Conservation (phyloP, 1,284 basidiomycete genomes). For the Albatrellus sp. region DNA sequence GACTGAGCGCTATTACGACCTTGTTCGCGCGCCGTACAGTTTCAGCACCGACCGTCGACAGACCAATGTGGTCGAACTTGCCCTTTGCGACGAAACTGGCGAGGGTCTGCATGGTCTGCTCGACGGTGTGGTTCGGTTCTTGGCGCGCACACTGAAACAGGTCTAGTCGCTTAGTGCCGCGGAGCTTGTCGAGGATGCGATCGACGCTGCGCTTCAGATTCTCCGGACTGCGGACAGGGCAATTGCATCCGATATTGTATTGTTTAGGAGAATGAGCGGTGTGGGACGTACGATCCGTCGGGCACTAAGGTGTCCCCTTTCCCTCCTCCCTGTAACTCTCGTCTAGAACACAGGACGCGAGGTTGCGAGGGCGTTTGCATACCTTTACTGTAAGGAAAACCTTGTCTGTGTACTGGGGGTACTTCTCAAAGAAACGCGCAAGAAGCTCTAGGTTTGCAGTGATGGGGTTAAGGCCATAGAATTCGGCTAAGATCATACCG, state of each 20-base stretch:
- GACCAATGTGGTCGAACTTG: conserved; percentile 32
- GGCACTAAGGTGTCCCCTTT: conserved; percentile 8
- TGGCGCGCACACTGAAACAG: conserved; percentile 28
- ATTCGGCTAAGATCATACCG: conserved; percentile 22
- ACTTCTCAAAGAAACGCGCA: conserved; percentile 31
- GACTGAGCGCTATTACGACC: neutral
- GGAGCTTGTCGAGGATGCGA: conserved; percentile 23
- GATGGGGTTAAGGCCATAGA: conserved; percentile 25
- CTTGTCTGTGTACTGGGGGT: conserved; percentile 41
- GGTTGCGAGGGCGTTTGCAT: neutral
- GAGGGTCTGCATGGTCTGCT: conserved; percentile 19
- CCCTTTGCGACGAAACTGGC: conserved; percentile 23
- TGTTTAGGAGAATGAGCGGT: neutral
- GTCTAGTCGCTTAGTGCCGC: conserved; percentile 30
- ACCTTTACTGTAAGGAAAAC: conserved; percentile 33
- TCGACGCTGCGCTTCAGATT: conserved; percentile 28
- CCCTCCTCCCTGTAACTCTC: conserved; percentile 21
- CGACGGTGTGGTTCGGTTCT: conserved; percentile 19
- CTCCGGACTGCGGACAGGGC: conserved; percentile 15
- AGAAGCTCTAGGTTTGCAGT: conserved; percentile 29
- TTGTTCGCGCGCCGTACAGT: conserved; percentile 30
- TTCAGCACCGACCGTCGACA: conserved; percentile 33
- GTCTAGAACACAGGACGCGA: neutral
- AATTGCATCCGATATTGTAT: neutral
- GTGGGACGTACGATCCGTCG: conserved; percentile 15